Percentiles rank a stretch among this genome's conserved stretches.
These are phyloP conservation scores for Oryza longistaminata DNA, from an alignment of 176 grass and related monocot species.

Conservation along the genomic window DNA sequence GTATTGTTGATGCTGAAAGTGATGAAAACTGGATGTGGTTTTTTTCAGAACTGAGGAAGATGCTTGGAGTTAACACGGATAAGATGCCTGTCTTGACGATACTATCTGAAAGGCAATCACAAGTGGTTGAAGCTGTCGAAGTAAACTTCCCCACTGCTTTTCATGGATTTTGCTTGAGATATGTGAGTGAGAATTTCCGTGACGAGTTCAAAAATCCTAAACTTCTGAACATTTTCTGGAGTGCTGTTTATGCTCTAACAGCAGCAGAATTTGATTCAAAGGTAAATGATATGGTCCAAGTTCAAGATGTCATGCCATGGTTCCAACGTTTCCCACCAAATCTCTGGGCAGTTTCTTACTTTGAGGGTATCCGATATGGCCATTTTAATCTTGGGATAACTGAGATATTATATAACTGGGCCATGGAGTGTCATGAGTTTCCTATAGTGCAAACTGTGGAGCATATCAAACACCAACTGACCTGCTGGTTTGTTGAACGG, in stretches of 20 bases:
- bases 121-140: conserved; percentile 77
- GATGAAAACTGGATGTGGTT: conserved; percentile 99
- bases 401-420: conserved; percentile 80
- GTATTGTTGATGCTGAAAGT: conserved; percentile 73
- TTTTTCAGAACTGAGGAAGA: conserved; percentile 93
- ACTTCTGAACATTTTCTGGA: conserved; percentile 95
- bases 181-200: conserved; percentile 85
- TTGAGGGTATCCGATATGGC: conserved; percentile 83
- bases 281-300: conserved; percentile 87
- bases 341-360: conserved; percentile 91
- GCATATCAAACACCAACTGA: conserved; percentile 76
- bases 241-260: conserved; percentile 84
- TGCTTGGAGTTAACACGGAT: conserved; percentile 91
- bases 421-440: conserved; percentile 91
- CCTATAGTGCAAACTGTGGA: conserved; percentile 93
- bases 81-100: conserved; percentile 93
- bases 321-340: conserved; percentile 78
- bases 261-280: conserved; percentile 78
- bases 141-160: conserved; percentile 76
- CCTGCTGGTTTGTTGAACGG: conserved; percentile 81
- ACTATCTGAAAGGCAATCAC: conserved; percentile 68
- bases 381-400: conserved; percentile 88
- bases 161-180: conserved; percentile 91
- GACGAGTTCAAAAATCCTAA: conserved; percentile 99
- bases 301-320: conserved; percentile 95